Evolutionary conservation across 495 filamentous ascomycete genomes (phyloP).

Genomic region (Penicillium lagena): DNA sequence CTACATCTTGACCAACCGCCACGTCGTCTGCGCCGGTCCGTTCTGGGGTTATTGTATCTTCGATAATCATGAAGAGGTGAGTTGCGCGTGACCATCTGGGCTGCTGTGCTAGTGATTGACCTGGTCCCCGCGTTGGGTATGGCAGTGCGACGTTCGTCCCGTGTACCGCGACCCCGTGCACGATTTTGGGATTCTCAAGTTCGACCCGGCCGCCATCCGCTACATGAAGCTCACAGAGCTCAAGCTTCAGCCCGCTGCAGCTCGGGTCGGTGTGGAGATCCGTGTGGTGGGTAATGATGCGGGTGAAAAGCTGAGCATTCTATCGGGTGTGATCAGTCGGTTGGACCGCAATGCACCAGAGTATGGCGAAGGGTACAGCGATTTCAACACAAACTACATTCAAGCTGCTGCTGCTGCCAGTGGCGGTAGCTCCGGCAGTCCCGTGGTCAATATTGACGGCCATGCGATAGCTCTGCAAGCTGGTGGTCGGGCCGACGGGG

Average conservation of each 20-base stretch:
- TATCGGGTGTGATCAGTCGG: constrained; percentile 94
- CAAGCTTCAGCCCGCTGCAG: constrained; percentile 77
- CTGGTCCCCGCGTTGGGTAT: background rate
- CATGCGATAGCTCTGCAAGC: constrained; percentile 91
- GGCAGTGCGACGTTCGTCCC: constrained; percentile 87
- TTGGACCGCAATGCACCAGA: constrained; percentile 95
- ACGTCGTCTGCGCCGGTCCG: constrained; percentile 93
- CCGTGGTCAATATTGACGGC: constrained; percentile 93
- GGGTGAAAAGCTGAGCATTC: constrained; percentile 95
- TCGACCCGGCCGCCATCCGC: constrained; percentile 90
- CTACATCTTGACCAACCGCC: constrained; percentile 83
- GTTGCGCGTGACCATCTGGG: constrained; percentile 3
- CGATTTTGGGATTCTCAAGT: constrained; percentile 95
- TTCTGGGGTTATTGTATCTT: constrained; percentile 98
- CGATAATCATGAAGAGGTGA: constrained; percentile 89
- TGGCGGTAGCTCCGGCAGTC: constrained; percentile 93
- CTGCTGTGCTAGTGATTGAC: too few species aligned
- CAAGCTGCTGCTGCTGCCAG: constrained; percentile 95
- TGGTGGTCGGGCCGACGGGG: constrained; percentile 86
- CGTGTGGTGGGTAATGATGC: constrained; percentile 98
- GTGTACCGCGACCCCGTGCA: constrained; percentile 98
- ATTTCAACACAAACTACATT: constrained; percentile 99
- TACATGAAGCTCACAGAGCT: constrained; percentile 87
- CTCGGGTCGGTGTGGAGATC: constrained; percentile 87
- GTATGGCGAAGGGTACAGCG: constrained; percentile 96